phyloP scores from a whole-genome alignment of 2,329 filamentous ascomycete species.

The Eutypella sp. region DNA sequence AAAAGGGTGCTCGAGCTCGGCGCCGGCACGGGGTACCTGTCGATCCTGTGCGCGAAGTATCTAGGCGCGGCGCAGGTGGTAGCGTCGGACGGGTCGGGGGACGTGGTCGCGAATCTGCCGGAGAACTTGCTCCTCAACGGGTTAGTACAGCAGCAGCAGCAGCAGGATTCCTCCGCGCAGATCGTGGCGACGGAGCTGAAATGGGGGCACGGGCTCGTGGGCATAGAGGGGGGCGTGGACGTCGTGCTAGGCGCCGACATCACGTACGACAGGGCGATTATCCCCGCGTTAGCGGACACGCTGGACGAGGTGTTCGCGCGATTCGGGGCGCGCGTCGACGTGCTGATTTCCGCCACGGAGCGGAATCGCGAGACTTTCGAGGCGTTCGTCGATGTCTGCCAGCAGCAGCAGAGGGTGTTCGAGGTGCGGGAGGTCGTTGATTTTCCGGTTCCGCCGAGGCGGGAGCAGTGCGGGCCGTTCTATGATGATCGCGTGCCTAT shows the following conservation, averaged over 20 bases:
- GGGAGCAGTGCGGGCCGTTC: constrained; percentile 56
- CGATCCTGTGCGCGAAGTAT: constrained; percentile 66
- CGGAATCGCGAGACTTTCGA: constrained; percentile 66
- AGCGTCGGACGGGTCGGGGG: constrained; percentile 70
- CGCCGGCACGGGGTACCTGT: constrained; percentile 71
- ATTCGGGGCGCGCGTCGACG: constrained; percentile 49
- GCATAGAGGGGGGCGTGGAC: constrained; percentile 53
- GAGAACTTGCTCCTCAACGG: constrained; percentile 66
- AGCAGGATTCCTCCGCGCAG: constrained; percentile 37
- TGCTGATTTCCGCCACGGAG: constrained; percentile 66
- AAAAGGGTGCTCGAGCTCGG: constrained; percentile 68
- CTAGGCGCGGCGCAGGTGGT: constrained; percentile 56
- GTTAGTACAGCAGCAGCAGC: no score
- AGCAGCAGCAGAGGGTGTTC: constrained; percentile 37
- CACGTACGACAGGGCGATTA: constrained; percentile 65
- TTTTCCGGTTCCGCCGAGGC: constrained; percentile 34
- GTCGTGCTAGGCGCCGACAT: constrained; percentile 72
- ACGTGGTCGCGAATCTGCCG: constrained; percentile 62
- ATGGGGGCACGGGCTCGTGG: constrained; percentile 59
- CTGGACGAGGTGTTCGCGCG: constrained; percentile 56
- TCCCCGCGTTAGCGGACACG: constrained; percentile 61
- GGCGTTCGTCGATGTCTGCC: constrained; percentile 56
- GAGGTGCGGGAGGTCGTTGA: no score
- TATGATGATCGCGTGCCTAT: constrained; percentile 58
- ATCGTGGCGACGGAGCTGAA: constrained; percentile 52